Percentiles rank a stretch among this genome's conserved stretches.
Evolutionary conservation across 192 early-diverging fungal genomes (phyloP).

Genomic region (Backusella luteola): DNA sequence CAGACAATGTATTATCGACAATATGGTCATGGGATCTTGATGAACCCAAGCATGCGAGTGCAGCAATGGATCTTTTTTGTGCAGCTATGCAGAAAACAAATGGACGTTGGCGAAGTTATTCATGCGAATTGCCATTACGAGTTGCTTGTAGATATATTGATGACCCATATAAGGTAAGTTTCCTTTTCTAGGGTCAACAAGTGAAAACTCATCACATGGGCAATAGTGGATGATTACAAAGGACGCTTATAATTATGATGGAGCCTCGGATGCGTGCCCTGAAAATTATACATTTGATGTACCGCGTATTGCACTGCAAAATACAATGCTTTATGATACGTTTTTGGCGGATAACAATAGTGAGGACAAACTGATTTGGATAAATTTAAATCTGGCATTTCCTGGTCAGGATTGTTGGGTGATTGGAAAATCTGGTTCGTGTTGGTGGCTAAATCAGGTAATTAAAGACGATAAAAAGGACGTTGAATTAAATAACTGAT

Average conservation of each 20-base stretch:
- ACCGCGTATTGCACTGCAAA: slow-evolving; percentile 15
- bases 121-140: slow-evolving; percentile 8
- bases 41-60: neutral
- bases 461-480: neutral
- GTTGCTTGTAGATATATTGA: slow-evolving; percentile 22
- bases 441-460: slow-evolving; percentile 28
- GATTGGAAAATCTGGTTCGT: slow-evolving; percentile 17
- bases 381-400: slow-evolving; percentile 21
- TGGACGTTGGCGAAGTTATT: slow-evolving; percentile 23
- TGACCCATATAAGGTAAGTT: slow-evolving; percentile 13
- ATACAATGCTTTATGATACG: neutral
- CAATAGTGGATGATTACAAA: slow-evolving; percentile 24
- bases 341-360: neutral
- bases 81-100: slow-evolving; percentile 16
- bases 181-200: neutral
- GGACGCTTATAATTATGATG: slow-evolving; percentile 12
- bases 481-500: neutral
- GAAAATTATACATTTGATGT: slow-evolving; percentile 18
- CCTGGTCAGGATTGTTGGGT: slow-evolving; percentile 26
- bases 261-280: slow-evolving; percentile 14
- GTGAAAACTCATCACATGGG: no score
- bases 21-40: slow-evolving; percentile 36
- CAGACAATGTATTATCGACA: slow-evolving; percentile 7
- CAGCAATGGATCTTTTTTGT: slow-evolving; percentile 7
- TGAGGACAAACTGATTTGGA: slow-evolving; percentile 16